Evolutionary conservation across 2,329 filamentous ascomycete species (phyloP), one percentile per base, ranked within the genome.

Genomic region (Alternaria angustiovoidea): DNA sequence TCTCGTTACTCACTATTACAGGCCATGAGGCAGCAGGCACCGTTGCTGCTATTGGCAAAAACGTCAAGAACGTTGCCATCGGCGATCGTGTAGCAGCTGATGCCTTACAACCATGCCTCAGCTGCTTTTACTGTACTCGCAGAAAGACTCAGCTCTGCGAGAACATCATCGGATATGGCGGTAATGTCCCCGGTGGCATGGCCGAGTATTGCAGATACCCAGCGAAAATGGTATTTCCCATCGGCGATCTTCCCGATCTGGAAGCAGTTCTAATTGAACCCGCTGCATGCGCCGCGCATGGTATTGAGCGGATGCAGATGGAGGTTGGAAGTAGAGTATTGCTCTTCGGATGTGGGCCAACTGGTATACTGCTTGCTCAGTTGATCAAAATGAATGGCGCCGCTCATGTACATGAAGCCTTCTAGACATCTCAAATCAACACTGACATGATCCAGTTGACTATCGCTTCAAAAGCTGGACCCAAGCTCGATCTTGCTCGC

Each of bases 91-190:
- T 91, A 34, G 83, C 80, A 5, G 80, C 85, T 36, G 86, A 88
- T 70, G 88, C 88, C 75, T 86, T 86, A 16, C 86, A 91, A 75
- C 85, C 91, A 43, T 92, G 89, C 78, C 86, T 86, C 49, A 85
- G 89, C 77, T 92, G 89, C 80, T 91, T 90, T 83, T 91, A 91
- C 81, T 92, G 89, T 81, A 86, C 87, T 65, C 86, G 88, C 57
- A 88, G 89, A 53, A 84, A 91, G 73, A 83, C 87, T 30, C 79
- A 91, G 47, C 85, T 91, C 57, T 92, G 89, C 76, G 88, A 91
- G 77, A 84, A 89, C 73, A 89, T 90, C 76, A 84, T 87, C 66
- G 88, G 87, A 20, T 88, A 90, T 67, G 88, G 86, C 67, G 86
- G 88, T n/a, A 88, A 85, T 65, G 83, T 91, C 78, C 86, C 89